Percentiles rank a stretch among this genome's conserved stretches.
These are phyloP conservation scores for Fraxinus sp. DNA, from an alignment of 305 asterid species.

Conservation along the genomic window DNA sequence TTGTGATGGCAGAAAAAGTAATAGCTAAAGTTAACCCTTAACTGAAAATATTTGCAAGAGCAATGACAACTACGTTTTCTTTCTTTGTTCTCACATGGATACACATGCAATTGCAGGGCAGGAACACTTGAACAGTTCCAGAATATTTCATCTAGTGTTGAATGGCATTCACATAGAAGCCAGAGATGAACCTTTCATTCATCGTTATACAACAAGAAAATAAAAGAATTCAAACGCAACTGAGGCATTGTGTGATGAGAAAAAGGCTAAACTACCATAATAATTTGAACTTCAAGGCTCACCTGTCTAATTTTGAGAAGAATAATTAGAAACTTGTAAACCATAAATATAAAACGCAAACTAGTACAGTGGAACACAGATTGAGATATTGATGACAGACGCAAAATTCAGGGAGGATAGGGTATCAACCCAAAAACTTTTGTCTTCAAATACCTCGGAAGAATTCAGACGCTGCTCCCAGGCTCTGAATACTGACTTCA, in stretches of 20 bases:
- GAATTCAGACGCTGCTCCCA: slow-evolving; percentile 93
- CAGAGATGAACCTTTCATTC: neutral
- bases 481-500: slow-evolving; percentile 75
- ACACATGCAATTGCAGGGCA: neutral
- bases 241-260: slow-evolving; percentile 1
- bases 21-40: neutral
- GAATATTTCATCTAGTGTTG: neutral
- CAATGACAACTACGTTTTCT: neutral
- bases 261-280: neutral
- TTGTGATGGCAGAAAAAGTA: neutral
- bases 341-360: neutral
- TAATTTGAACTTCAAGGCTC: neutral
- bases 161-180: slow-evolving; percentile 2
- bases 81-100: neutral
- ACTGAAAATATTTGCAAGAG: neutral
- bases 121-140: neutral
- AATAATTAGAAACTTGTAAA: slow-evolving; percentile 4
- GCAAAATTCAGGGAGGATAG: slow-evolving; percentile 6
- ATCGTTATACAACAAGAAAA: slow-evolving; percentile 1
- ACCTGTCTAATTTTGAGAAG: neutral
- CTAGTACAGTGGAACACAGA: neutral
- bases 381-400: neutral
- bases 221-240: neutral
- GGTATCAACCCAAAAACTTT: slow-evolving; percentile 10
- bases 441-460: slow-evolving; percentile 54